Evolutionary conservation across 371 early-diverging fungal species (phyloP), one percentile per base, ranked within the genome.

Genomic region (Rhizopus sp.): DNA sequence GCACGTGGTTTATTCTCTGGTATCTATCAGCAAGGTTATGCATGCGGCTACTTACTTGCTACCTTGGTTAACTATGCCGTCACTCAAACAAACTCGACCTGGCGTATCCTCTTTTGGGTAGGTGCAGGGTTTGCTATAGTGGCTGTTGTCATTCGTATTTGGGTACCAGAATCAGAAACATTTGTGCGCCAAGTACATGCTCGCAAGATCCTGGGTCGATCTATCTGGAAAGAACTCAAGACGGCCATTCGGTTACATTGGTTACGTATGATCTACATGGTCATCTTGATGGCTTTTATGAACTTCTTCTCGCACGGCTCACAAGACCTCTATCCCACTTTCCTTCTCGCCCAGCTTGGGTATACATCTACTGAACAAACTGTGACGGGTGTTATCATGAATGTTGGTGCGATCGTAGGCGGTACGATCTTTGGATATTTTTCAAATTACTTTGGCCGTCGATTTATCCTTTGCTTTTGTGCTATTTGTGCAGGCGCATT

Each of bases 241-340:
- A 17, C 73, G n/a, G 84, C 83, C 60, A 50, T 85, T 32, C 72
- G 71, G 37, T 46, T 55, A 6, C 74, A 87, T 59, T 87, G 80
- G 79, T 13, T 73, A n/a, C 83, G 83, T 17, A 66, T 84, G 38
- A 72, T 87, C 40, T 86, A 85, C 40, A 81, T 81, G 60, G 60
- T 86, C 13, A 50, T 86, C 5, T 65, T 87, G 5, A 82, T 85
- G 84, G 82, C 82, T 0, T 76, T 69, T 61, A 80, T 84, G 72
- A 86, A 85, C 63, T 90, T 88, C 63, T 75, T 88, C 54, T 81
- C 81, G 3, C 88, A 88, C 55, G 88, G 91, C 23, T 77, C 81
- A 30, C 88, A 88, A 54, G 91, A 89, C 66, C 60, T 91, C 32
- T 89, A 81, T 59, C 91, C 91, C 7, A 87, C 88, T 5, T 88